Base-by-base conservation (phyloP, 1,139 yeast genomes). In the Taphrina confusa region DNA sequence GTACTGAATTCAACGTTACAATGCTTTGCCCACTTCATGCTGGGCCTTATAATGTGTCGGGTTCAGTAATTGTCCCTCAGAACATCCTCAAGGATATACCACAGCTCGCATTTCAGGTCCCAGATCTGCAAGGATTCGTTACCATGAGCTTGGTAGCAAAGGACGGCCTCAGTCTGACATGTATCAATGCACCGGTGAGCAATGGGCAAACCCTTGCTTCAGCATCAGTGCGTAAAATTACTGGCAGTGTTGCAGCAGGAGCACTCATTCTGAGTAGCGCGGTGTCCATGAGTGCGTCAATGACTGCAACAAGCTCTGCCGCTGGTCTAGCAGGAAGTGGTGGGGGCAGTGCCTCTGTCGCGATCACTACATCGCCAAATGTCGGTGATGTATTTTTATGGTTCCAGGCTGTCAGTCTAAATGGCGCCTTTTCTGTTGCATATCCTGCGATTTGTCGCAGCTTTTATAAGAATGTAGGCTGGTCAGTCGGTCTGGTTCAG, bases 341-440 rank as follows among this genome's bases (percentile, higher is more conserved):
- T 14, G 63, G 65, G 1, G 64, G 65, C 25, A 50, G 61, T 16
- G 58, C 62, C 2, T 59, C 63, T 4, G 55, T 58, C 2, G 65
- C 61, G 6, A 54, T 5, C 20, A 47, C 34, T 36, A 58, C 28
- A 30, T 20, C 65, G 18, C 61, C 47, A 23, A 65, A 51, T 51
- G 62, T 57, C 45, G 60, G 49, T 33, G 64, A 60, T 39, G 57
- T 59, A 8, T 22, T 61, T 30, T 39, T 40, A 62, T 63, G 57
- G 67, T 64, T 59, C 59, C 75, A 72, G 63, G 65, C 67, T 9
- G 67, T 72, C 40, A 72, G 74, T 2, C 63, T 67, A 28, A 66
- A 68, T n/a, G 75, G 75, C 22, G 70, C 72, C 69, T 67, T 71
- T 60, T 66, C 73, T 4, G 65, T 72, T 27, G 62, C 66, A 23